These are phyloP conservation scores for Neurospora tetraspora DNA, from an alignment of 495 filamentous ascomycete genomes.

Conservation along the genomic window DNA sequence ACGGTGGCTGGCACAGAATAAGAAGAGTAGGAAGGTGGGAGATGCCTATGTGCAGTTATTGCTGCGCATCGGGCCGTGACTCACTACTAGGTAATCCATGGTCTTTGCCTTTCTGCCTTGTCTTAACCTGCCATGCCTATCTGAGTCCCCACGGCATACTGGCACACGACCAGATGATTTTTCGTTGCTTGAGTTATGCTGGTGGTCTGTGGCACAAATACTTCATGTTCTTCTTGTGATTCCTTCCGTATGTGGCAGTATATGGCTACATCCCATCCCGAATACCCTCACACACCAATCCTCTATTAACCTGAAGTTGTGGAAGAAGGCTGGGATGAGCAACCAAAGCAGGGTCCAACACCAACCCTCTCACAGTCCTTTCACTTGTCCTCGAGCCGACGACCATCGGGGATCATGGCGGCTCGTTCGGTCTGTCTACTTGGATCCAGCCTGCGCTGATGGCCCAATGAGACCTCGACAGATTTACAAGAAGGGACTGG, in stretches of 20 bases:
- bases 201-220: too few species aligned
- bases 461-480: not conserved
- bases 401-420: not conserved
- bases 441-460: not conserved
- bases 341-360: not conserved
- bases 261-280: not conserved
- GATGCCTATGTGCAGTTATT: not conserved
- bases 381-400: not conserved
- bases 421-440: not conserved
- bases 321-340: not conserved
- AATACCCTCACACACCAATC: not conserved
- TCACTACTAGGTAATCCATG: not conserved
- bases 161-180: too few species aligned
- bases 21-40: not conserved
- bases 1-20: not conserved
- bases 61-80: not conserved
- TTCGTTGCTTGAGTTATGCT: too few species aligned
- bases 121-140: not conserved
- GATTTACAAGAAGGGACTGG: not conserved
- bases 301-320: not conserved
- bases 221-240: not conserved
- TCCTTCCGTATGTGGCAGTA: not conserved
- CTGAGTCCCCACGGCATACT: too few species aligned
- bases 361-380: not conserved
- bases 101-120: not conserved